Evolutionary conservation across 169 alveolate genomes (phyloP).

Genomic region (Eimeria zaria): DNA sequence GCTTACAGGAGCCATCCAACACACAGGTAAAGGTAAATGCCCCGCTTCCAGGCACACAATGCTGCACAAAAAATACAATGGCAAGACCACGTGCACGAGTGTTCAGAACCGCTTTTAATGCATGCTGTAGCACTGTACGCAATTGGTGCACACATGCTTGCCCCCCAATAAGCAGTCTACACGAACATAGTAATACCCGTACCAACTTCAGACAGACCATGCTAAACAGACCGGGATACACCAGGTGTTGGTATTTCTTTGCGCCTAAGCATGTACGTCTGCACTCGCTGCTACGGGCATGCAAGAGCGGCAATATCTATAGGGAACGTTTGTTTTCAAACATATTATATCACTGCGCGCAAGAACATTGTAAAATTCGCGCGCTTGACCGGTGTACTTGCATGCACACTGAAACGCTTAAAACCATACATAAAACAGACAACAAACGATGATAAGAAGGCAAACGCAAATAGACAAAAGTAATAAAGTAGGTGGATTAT

Average conservation of each 20-base stretch:
- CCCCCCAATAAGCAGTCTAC: not conserved
- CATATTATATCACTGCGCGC: not conserved
- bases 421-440: not conserved
- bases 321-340: not conserved
- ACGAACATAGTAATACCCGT: not conserved
- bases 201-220: not conserved
- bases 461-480: not conserved
- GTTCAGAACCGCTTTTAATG: not conserved
- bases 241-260: not conserved
- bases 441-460: not conserved
- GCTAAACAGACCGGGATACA: not conserved
- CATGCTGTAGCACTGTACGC: not conserved
- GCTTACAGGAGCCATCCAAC: no score
- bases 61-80: no score
- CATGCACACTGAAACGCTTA: not conserved
- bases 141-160: not conserved
- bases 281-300: not conserved
- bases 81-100: no score
- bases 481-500: not conserved
- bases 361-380: not conserved
- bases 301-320: not conserved
- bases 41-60: no score
- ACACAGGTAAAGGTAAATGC: not conserved
- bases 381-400: not conserved
- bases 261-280: not conserved